phyloP scores from a whole-genome alignment of 768 basidiomycete species.

The Coprinopsis cinerea region DNA sequence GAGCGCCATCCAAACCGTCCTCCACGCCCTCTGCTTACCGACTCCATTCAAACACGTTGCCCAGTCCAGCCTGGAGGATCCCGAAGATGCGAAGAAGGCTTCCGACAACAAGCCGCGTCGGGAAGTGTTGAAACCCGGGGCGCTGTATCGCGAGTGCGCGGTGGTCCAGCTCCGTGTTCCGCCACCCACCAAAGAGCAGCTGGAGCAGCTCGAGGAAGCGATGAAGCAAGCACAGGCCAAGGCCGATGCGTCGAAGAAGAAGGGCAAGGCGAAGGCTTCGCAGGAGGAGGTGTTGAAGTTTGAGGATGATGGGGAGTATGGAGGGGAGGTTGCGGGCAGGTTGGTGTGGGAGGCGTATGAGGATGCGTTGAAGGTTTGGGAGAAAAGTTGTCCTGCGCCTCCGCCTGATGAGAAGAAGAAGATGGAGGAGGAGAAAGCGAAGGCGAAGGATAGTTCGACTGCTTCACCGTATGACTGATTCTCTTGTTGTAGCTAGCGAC shows the following conservation, averaged over 20 bases:
- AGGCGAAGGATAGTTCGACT: neutral
- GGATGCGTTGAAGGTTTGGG: slow-evolving; percentile 60
- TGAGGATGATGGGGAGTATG: slow-evolving; percentile 62
- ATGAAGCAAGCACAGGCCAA: slow-evolving; percentile 13
- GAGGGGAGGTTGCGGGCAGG: slow-evolving; percentile 62
- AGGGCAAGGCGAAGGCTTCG: slow-evolving; percentile 21
- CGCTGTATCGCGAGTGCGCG: slow-evolving; percentile 72
- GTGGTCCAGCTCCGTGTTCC: slow-evolving; percentile 42
- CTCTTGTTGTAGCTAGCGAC: no score
- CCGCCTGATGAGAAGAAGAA: neutral
- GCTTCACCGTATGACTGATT: neutral
- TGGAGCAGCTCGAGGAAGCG: slow-evolving; percentile 14
- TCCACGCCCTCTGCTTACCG: slow-evolving; percentile 78
- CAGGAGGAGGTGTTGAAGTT: slow-evolving; percentile 32
- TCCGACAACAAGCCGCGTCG: slow-evolving; percentile 22
- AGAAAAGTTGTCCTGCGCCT: slow-evolving; percentile 32
- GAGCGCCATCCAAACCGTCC: slow-evolving; percentile 64
- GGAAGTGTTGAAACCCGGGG: slow-evolving; percentile 71
- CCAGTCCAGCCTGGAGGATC: slow-evolving; percentile 16
- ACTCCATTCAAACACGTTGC: slow-evolving; percentile 63
- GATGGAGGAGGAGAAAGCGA: neutral
- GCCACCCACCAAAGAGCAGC: slow-evolving; percentile 2
- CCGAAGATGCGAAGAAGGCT: slow-evolving; percentile 7
- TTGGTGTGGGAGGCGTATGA: slow-evolving; percentile 78
- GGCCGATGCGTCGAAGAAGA: slow-evolving; percentile 15